A percentile compares a stretch with the other conserved stretches of the same genome.
Evolutionary conservation across 768 basidiomycete genomes (phyloP).

Genomic region (Leccinum ochraceum): DNA sequence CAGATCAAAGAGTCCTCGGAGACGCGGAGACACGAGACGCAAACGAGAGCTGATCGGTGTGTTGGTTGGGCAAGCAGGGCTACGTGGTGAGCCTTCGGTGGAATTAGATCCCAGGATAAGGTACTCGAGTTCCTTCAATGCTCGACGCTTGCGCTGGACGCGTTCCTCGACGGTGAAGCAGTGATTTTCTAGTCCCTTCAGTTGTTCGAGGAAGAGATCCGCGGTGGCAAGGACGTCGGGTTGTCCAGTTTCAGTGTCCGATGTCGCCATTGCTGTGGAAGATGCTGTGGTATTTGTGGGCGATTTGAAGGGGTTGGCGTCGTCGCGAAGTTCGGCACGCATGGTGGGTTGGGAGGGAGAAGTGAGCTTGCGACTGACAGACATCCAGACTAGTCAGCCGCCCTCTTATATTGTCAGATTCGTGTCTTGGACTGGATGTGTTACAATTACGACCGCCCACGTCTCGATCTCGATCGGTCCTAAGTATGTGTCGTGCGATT

Average conservation of each 20-base stretch:
- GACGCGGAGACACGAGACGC: conserved; percentile 26
- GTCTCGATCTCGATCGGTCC: neutral
- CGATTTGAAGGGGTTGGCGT: conserved; percentile 24
- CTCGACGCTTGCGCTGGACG: conserved; percentile 24
- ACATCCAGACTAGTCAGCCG: neutral
- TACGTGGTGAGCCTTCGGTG: conserved; percentile 15
- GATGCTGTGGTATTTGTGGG: conserved; percentile 12
- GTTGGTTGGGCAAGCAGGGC: conserved; percentile 23
- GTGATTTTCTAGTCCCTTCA: conserved; percentile 27
- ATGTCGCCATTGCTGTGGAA: neutral
- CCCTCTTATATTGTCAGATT: neutral
- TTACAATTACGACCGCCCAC: conserved; percentile 9
- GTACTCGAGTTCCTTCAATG: conserved; percentile 25
- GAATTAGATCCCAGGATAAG: conserved; percentile 17
- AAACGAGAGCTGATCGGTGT: conserved; percentile 22
- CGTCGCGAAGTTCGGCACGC: conserved; percentile 4
- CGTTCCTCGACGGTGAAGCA: conserved; percentile 25
- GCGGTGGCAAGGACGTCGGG: conserved; percentile 32
- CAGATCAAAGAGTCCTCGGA: conserved; percentile 33
- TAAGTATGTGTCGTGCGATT: neutral
- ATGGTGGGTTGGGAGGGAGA: conserved; percentile 1
- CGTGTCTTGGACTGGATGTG: conserved; percentile 10
- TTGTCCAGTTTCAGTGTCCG: conserved; percentile 6
- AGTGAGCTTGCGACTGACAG: conserved; percentile 1
- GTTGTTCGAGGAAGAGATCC: conserved; percentile 29